Percentiles rank a stretch among this genome's conserved stretches.
phyloP scores from a whole-genome alignment of 352 stramenopile genomes.

The Phytopythium oedochilum region DNA sequence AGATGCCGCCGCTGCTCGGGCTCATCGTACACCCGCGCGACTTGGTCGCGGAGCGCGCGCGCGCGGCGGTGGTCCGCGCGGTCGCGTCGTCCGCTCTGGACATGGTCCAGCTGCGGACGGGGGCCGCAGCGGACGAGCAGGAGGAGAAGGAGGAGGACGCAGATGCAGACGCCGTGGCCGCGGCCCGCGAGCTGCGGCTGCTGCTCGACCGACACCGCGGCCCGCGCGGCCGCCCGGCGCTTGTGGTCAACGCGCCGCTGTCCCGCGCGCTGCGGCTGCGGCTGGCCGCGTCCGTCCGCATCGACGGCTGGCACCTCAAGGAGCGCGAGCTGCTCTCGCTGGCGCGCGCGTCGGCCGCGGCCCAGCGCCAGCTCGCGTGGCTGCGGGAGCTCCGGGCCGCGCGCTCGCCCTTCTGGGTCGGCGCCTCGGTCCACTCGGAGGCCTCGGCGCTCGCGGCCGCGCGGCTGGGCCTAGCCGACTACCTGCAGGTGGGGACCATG shows the following conservation, averaged over 20 bases:
- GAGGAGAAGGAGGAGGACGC: neutral
- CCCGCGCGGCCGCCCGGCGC: neutral
- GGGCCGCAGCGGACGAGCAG: neutral
- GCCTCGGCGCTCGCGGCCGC: constrained; percentile 16
- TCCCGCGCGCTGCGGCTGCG: neutral
- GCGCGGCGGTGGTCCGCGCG: neutral
- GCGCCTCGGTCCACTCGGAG: constrained; percentile 40
- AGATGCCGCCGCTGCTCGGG: neutral
- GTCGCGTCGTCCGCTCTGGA: neutral
- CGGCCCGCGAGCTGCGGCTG: neutral
- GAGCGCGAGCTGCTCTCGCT: constrained; percentile 13
- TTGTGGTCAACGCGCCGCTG: constrained; percentile 8
- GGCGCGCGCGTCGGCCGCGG: neutral
- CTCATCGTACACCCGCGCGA: neutral
- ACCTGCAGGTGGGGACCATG: constrained; percentile 58
- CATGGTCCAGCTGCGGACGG: neutral
- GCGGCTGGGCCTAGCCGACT: constrained; percentile 21
- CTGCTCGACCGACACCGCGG: neutral
- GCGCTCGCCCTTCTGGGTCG: constrained; percentile 2
- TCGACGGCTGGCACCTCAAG: constrained; percentile 22
- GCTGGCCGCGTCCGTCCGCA: neutral
- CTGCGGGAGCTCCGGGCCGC: neutral
- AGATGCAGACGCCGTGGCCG: neutral
- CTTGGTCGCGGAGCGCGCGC: neutral
- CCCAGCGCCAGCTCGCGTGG: neutral